These are phyloP conservation scores for Penicillium canariense DNA, from an alignment of 495 filamentous ascomycete species.

Conservation along the genomic window DNA sequence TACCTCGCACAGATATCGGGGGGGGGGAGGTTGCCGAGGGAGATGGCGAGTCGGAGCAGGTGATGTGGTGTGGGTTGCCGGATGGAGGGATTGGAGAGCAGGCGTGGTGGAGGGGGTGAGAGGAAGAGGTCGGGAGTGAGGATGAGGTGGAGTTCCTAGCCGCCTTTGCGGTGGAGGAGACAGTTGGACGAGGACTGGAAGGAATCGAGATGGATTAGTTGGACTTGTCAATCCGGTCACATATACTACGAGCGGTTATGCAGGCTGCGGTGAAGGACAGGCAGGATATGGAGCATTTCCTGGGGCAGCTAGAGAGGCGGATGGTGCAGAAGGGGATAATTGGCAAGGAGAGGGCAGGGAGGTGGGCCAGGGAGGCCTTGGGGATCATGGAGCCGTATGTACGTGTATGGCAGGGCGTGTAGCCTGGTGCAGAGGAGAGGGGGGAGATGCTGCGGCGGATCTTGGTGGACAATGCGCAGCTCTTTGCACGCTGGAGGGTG, in stretches of 20 bases:
- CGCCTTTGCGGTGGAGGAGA: constrained; percentile 27
- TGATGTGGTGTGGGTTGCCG: constrained; percentile 21
- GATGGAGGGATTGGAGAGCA: constrained; percentile 19
- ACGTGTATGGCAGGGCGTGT: constrained; percentile 23
- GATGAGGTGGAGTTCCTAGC: constrained; percentile 27
- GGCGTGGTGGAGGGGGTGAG: constrained; percentile 25
- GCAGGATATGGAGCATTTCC: constrained; percentile 19
- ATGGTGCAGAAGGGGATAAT: constrained; percentile 24
- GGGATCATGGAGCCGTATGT: constrained; percentile 26
- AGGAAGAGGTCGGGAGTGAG: constrained; percentile 27
- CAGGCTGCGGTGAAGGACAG: constrained; percentile 17
- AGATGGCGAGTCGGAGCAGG: constrained; percentile 18
- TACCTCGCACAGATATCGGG: constrained; percentile 18
- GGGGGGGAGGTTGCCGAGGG: constrained; percentile 17
- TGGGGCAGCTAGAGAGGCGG: constrained; percentile 22
- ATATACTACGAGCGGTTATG: constrained; percentile 28
- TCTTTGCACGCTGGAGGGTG: constrained; percentile 26
- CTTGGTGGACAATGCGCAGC: constrained; percentile 27
- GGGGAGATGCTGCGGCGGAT: constrained; percentile 24
- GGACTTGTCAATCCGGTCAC: constrained; percentile 25
- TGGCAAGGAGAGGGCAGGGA: constrained; percentile 19
- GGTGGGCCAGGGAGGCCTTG: constrained; percentile 25
- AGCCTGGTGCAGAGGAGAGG: constrained; percentile 25
- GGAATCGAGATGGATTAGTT: constrained; percentile 21
- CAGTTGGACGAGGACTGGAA: constrained; percentile 7